Evolutionary conservation across 331 rosid species (phyloP), one percentile per base, ranked within the genome.

Genomic region (Stylosanthes scabra): DNA sequence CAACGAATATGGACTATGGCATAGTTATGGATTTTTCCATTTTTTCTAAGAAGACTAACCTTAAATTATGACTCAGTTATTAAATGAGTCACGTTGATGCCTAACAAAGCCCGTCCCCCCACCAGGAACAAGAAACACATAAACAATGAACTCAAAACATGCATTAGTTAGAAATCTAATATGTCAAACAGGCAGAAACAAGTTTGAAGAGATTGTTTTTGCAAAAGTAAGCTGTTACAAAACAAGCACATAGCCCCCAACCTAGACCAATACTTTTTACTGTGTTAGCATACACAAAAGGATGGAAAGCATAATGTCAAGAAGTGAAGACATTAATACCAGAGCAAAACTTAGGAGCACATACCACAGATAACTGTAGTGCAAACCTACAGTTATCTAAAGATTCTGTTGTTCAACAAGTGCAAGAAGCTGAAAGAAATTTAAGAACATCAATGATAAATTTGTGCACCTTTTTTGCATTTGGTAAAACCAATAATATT

Each of bases 401-500:
- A 51, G 27, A 14, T 51, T 51, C 9, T 51, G 27, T 14, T 2
- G 6, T 5, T 51, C 57, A n/a, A 51, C 16, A n/a, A 14, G 7
- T 51, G 57, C 57, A 51, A 51, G 7, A 51, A 51, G 57, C 57
- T n/a, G 57, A 51, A 14, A 7, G 14, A 51, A 68, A 12, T 37
- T 46, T 44, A 69, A 40, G 60, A 68, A 57, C 15, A 57, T 13
- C 6, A 70, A 29, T 7, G 66, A 71, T 49, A 62, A 70, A 83
- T 15, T 71, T n/a, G n/a, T n/a, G n/a, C 20, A 93, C 98, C 98
- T 89, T 93, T 93, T 25, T 91, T 91, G 85, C 98, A 91, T 86
- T 89, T 91, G 74, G 98, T 93, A 71, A 91, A 93, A 65, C 98
- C 98, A 82, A 93, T 83, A 27, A 93, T 93, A 74, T 93, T 93